Base-by-base conservation (phyloP, 306 rosid genomes). In the Rosa lucieae region DNA sequence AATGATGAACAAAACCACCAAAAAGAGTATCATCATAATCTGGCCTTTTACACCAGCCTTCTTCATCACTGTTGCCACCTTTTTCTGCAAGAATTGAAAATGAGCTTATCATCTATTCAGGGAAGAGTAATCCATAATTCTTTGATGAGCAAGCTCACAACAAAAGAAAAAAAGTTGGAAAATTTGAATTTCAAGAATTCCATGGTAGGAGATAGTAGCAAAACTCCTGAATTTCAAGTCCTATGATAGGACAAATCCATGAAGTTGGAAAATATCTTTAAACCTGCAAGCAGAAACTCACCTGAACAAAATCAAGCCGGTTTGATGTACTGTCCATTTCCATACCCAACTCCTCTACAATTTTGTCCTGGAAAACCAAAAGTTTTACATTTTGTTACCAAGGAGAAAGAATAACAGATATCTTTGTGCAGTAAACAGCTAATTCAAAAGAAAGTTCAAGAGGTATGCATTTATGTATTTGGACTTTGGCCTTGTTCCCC, bases 241-340 rank as follows among this genome's bases (percentile, higher is more conserved):
- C 12, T 61, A 58, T 3, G 32, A 26, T 61, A 26, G 70, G 29
- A 44, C 32, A 14, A 13, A 7, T 40, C 72, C 15, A 40, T 18
- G 8, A 8, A 65, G 11, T 43, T 47, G 81, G 79, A 72, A 82
- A 63, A 74, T 37, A 65, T 68, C 68, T 56, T 73, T 21, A n/a
- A 84, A 81, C 65, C 77, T 63, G 55, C 26, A 76, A 10, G 82
- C 76, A 71, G 72, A 84, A 80, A 83, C 98, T 85, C 82, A 96
- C 99, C 89, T 96, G 99, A 78, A 96, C 98, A 81, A 96, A 96
- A 88, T 96, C 97, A 23, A 96, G 89, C 68, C 99, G 98, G 74
- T 91, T 91, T 67, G 98, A 88, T 73, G 99, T 95, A 82, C 94
- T 79, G 81, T 95, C 99, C 98, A 96, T 90, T 82, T 96, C 99